A percentile compares a stretch with the other conserved stretches of the same genome.
Evolutionary conservation across 2,329 filamentous ascomycete species (phyloP).

Genomic region (Mycosphaerella sp.): DNA sequence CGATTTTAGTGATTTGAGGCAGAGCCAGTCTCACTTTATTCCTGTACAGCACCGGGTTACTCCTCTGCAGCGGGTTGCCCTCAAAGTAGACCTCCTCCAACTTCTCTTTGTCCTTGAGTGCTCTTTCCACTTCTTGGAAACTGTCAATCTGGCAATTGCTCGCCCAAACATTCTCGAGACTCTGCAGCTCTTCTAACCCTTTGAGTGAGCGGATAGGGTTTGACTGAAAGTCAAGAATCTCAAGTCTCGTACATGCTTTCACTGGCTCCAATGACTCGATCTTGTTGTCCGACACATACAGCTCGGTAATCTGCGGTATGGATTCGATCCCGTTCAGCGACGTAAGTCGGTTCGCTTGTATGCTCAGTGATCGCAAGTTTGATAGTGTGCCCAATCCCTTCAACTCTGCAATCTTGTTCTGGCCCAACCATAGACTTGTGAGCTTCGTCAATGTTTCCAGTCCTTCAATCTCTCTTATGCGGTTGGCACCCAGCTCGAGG

Average conservation of each 20-base stretch:
- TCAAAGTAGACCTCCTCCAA: constrained; percentile 94
- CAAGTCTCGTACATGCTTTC: constrained; percentile 49
- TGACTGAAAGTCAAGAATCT: constrained; percentile 80
- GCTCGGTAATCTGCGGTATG: constrained; percentile 73
- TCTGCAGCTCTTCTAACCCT: constrained; percentile 60
- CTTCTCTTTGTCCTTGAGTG: constrained; percentile 69
- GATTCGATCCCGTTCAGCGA: constrained; percentile 68
- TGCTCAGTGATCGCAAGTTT: constrained; percentile 79
- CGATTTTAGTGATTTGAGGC: constrained; percentile 86
- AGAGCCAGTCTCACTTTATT: constrained; percentile 88
- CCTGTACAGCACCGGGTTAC: constrained; percentile 75
- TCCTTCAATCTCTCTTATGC: constrained; percentile 82
- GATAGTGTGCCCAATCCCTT: constrained; percentile 66
- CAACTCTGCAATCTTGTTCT: constrained; percentile 90
- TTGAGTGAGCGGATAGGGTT: constrained; percentile 73
- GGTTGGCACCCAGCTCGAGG: constrained; percentile 86
- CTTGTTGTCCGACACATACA: constrained; percentile 95
- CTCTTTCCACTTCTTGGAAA: constrained; percentile 74
- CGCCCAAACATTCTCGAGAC: constrained; percentile 89
- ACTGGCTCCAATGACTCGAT: constrained; percentile 70
- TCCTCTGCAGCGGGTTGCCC: constrained; percentile 79
- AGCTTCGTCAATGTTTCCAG: constrained; percentile 68
- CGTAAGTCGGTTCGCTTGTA: constrained; percentile 89
- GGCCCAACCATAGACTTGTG: constrained; percentile 89
- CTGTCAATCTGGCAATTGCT: constrained; percentile 77